These are phyloP conservation scores for Collariella sp. DNA, from an alignment of 495 filamentous ascomycete species.

Conservation along the genomic window DNA sequence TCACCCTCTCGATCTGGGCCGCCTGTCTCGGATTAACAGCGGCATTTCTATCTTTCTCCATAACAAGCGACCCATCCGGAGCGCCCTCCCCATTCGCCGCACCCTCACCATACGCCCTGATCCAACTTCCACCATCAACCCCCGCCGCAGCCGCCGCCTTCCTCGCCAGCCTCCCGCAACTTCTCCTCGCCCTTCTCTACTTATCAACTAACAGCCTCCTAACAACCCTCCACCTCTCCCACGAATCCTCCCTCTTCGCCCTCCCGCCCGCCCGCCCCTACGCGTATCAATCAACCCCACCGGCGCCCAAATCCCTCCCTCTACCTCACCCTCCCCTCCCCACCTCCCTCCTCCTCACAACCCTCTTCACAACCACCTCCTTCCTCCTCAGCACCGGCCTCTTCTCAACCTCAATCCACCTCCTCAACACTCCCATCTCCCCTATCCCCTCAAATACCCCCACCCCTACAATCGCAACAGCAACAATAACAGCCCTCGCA, in stretches of 20 bases:
- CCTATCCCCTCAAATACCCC: not conserved
- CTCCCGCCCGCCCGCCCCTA: conserved; percentile 20
- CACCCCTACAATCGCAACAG: not conserved
- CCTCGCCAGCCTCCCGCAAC: conserved; percentile 31
- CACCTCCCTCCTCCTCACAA: conserved; percentile 29
- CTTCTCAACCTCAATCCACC: conserved; percentile 15
- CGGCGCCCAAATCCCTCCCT: conserved; percentile 33
- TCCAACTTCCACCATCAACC: conserved; percentile 10
- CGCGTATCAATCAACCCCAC: conserved; percentile 28
- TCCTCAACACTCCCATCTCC: conserved; percentile 1
- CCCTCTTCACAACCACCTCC: conserved; percentile 29
- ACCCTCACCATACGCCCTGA: conserved; percentile 19
- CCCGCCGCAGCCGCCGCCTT: conserved; percentile 20
- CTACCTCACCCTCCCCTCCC: conserved; percentile 36
- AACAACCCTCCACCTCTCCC: conserved; percentile 34
- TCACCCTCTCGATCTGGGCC: conserved; percentile 25
- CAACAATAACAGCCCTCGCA: conserved; percentile 16
- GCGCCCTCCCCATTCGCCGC: conserved; percentile 27
- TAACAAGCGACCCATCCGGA: conserved; percentile 12
- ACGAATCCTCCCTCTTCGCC: conserved; percentile 37
- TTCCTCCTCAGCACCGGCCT: conserved; percentile 33
- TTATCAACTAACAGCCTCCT: conserved; percentile 32
- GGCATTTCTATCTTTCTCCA: conserved; percentile 23
- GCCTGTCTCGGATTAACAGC: conserved; percentile 22
- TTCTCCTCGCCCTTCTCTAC: conserved; percentile 36